These are phyloP conservation scores for Fusarium sp. DNA, from an alignment of 2,329 filamentous ascomycete species.

Conservation along the genomic window DNA sequence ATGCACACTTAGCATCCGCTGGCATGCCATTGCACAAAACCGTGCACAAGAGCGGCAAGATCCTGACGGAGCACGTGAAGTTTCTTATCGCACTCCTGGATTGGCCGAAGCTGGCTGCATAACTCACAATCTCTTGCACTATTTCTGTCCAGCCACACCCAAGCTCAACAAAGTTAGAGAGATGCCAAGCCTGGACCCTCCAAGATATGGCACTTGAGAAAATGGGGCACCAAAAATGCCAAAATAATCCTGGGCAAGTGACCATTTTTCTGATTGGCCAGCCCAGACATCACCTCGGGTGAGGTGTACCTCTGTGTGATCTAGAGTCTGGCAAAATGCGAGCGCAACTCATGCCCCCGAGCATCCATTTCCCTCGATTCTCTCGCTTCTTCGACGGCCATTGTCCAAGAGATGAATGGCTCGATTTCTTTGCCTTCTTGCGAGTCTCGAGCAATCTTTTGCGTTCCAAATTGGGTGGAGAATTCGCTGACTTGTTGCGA, in stretches of 20 bases:
- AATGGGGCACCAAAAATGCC: conserved; percentile 47
- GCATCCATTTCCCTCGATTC: conserved; percentile 42
- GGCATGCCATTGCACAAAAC: conserved; percentile 34
- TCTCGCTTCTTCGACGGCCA: conserved; percentile 42
- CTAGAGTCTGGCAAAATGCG: conserved; percentile 43
- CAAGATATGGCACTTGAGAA: conserved; percentile 42
- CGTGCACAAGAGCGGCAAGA: conserved; percentile 24
- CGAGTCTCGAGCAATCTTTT: conserved; percentile 36
- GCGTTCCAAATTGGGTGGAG: conserved; percentile 21
- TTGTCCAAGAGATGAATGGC: conserved; percentile 46
- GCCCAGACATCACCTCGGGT: conserved; percentile 46
- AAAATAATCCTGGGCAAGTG: conserved; percentile 48
- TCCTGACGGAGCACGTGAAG: conserved; percentile 9
- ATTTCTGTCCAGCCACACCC: conserved; percentile 42
- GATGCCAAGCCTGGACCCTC: conserved; percentile 38
- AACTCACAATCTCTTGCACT: conserved; percentile 29
- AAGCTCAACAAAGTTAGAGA: conserved; percentile 21
- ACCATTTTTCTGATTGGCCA: conserved; percentile 54
- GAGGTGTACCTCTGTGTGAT: conserved; percentile 50
- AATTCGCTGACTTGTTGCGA: conserved; percentile 30
- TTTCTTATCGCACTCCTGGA: neutral
- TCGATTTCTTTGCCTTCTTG: conserved; percentile 42
- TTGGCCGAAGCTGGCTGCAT: conserved; percentile 15
- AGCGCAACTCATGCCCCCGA: conserved; percentile 44
- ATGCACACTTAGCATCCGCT: conserved; percentile 32